These are phyloP conservation scores for Tuber microsphaerosporum DNA, from an alignment of 495 filamentous ascomycete genomes.

Conservation along the genomic window DNA sequence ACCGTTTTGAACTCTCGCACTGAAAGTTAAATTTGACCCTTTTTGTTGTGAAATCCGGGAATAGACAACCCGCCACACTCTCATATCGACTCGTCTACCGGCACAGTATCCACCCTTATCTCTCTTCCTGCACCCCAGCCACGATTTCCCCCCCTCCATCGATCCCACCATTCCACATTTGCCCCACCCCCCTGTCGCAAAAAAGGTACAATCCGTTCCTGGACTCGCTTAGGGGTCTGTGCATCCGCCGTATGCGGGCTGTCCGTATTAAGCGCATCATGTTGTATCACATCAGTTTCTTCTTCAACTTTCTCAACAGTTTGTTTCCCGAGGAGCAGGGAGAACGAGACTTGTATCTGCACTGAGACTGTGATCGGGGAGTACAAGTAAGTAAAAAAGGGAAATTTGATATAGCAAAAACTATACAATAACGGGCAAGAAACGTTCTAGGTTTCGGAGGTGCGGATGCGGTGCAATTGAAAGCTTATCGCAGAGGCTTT, in stretches of 20 bases:
- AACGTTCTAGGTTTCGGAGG: neutral
- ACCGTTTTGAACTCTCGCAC: neutral
- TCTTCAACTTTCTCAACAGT: neutral
- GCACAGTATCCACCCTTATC: neutral
- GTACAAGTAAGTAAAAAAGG: no score
- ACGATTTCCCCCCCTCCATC: neutral
- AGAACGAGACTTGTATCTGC: neutral
- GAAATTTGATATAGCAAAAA: neutral
- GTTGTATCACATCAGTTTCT: neutral
- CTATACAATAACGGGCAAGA: neutral
- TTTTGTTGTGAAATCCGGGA: neutral
- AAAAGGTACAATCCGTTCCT: constrained; percentile 1
- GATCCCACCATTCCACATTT: neutral
- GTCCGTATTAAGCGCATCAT: neutral
- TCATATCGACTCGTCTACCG: neutral
- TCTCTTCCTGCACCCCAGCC: neutral
- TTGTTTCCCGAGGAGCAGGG: neutral
- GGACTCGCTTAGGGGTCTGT: constrained; percentile 2
- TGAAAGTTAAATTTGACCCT: neutral
- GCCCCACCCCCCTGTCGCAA: neutral
- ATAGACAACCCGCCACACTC: neutral
- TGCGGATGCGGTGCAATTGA: neutral
- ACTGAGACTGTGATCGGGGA: neutral
- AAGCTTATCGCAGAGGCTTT: neutral
- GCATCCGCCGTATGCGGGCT: neutral